Conservation (phyloP, 352 stramenopile species). For the Chrysophaeum taylorii region DNA sequence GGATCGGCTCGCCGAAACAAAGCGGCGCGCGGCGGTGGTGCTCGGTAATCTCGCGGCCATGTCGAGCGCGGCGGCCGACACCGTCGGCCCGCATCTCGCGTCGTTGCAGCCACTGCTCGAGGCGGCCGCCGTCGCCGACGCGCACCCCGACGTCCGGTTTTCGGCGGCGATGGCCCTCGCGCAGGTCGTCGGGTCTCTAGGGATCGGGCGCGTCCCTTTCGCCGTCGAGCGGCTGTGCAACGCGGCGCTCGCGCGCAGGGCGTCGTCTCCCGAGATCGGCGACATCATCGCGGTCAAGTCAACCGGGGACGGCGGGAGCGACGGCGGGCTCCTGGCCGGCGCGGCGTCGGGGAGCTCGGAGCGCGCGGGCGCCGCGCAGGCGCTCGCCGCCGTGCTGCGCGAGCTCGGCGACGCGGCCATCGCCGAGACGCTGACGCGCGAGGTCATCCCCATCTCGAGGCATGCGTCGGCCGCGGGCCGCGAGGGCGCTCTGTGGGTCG, state of each 20-base stretch:
- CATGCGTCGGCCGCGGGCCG: slow-evolving; percentile 85
- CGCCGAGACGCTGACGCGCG: slow-evolving; percentile 52
- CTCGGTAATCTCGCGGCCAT: slow-evolving; percentile 98
- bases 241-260: not conserved
- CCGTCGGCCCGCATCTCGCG: slow-evolving; percentile 69
- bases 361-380: slow-evolving; percentile 92
- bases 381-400: slow-evolving; percentile 81
- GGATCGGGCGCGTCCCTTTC: slow-evolving; percentile 74
- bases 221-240: not conserved
- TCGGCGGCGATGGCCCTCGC: slow-evolving; percentile 85
- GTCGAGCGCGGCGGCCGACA: slow-evolving; percentile 70
- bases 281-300: not conserved
- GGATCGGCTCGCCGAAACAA: slow-evolving; percentile 87
- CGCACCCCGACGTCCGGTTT: slow-evolving; percentile 63
- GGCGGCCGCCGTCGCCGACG: slow-evolving; percentile 22
- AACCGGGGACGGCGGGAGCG: not conserved
- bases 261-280: not conserved
- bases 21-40: slow-evolving; percentile 97
- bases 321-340: not conserved
- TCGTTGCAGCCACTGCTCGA: slow-evolving; percentile 50
- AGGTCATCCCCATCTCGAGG: slow-evolving; percentile 79
- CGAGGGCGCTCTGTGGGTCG: slow-evolving; percentile 96
- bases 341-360: slow-evolving; percentile 40
- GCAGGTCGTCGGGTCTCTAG: slow-evolving; percentile 82
- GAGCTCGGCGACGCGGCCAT: slow-evolving; percentile 52